Conservation (phyloP, 1,139 yeast species). For the Spathaspora sp. region DNA sequence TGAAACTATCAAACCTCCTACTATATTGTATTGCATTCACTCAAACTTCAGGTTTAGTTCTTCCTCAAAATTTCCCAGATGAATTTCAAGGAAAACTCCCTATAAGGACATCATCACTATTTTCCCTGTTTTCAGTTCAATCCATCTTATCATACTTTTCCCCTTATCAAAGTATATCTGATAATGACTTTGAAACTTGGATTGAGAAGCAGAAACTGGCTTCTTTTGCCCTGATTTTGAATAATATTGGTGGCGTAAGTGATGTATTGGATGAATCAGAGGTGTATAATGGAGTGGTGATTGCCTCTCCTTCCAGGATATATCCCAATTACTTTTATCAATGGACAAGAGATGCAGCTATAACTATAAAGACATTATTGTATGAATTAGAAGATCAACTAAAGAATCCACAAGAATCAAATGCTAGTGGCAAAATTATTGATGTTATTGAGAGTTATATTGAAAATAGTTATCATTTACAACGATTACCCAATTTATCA, state of each 20-base stretch:
- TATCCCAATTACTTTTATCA: conserved; percentile 82
- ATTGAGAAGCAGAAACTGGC: conserved; percentile 45
- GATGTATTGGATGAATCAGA: conserved; percentile 27
- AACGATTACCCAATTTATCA: conserved; percentile 64
- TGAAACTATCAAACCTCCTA: conserved; percentile 4
- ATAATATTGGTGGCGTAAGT: conserved; percentile 61
- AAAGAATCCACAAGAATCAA: conserved; percentile 11
- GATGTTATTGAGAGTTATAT: conserved; percentile 58
- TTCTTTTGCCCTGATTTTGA: conserved; percentile 54
- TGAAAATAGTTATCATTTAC: conserved; percentile 55
- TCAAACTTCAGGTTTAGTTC: conserved; percentile 2
- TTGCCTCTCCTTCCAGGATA: conserved; percentile 76
- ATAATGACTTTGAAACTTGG: conserved; percentile 53
- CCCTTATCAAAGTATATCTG: conserved; percentile 1
- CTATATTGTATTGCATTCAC: conserved; percentile 2
- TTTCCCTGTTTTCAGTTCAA: background rate
- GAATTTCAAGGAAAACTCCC: background rate
- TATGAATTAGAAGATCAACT: conserved; percentile 45
- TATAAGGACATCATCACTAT: background rate
- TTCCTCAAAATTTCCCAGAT: conserved; percentile 2
- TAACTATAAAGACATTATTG: conserved; percentile 68
- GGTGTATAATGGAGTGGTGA: conserved; percentile 66
- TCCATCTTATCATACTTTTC: background rate
- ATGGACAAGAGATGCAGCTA: conserved; percentile 91
- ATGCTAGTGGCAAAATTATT: conserved; percentile 21